These are phyloP conservation scores for Ogataea parapolymorpha DNA, from an alignment of 805 yeast species.

Conservation along the genomic window DNA sequence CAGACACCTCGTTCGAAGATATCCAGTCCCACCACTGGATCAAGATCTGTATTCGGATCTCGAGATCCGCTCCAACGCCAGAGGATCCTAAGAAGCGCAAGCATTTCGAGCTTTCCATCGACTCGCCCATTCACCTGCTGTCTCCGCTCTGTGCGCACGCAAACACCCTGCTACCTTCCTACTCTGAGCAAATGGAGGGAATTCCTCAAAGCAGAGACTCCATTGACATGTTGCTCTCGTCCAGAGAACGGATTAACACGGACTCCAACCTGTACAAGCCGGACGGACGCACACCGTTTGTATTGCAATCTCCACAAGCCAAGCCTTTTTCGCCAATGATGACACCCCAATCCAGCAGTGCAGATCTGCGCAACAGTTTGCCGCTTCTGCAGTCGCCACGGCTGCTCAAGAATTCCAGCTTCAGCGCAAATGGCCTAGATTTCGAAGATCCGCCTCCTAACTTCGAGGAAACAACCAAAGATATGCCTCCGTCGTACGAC, in stretches of 20 bases:
- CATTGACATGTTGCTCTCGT: conserved; percentile 29
- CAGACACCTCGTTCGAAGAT: conserved; percentile 76
- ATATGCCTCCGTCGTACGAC: conserved; percentile 31
- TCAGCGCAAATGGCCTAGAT: conserved; percentile 20
- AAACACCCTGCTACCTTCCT: conserved; percentile 73
- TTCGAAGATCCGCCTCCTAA: conserved; percentile 30
- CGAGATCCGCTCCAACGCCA: conserved; percentile 55
- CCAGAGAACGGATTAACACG: conserved; percentile 27
- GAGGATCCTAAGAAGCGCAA: conserved; percentile 56
- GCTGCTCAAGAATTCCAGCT: conserved; percentile 20
- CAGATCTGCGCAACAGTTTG: conserved; percentile 24
- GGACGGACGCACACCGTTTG: conserved; percentile 37
- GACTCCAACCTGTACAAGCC: conserved; percentile 57
- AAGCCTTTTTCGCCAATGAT: conserved; percentile 50
- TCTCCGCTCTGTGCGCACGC: conserved; percentile 78
- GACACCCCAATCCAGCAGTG: conserved; percentile 30
- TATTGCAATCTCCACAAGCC: conserved; percentile 62
- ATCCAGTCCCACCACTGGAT: conserved; percentile 96
- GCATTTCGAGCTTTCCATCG: conserved; percentile 92
- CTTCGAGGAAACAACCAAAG: conserved; percentile 23
- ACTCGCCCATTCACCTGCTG: conserved; percentile 85
- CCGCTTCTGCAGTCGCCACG: conserved; percentile 8
- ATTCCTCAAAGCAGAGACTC: conserved; percentile 10
- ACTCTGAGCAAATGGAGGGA: conserved; percentile 34
- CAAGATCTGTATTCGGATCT: conserved; percentile 78